These are phyloP conservation scores for Metarhizium album DNA, from an alignment of 2,329 filamentous ascomycete species.

Conservation along the genomic window DNA sequence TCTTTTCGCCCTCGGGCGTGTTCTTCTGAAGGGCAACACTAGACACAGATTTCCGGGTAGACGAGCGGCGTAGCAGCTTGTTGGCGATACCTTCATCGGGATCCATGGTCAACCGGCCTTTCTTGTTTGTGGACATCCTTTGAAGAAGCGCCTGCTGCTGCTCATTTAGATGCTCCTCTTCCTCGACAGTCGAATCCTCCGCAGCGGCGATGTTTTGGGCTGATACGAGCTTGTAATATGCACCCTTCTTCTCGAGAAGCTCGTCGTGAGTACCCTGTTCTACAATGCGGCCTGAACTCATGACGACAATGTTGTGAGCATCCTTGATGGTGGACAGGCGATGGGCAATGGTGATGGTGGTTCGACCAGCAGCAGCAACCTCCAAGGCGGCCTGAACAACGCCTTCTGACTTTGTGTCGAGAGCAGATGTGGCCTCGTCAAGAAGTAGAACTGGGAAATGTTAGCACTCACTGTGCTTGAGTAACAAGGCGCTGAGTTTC, in stretches of 20 bases:
- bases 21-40: slow-evolving; percentile 56
- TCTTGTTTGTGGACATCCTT: slow-evolving; percentile 31
- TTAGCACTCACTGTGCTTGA: not conserved
- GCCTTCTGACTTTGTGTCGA: slow-evolving; percentile 91
- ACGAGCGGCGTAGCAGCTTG: slow-evolving; percentile 46
- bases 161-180: slow-evolving; percentile 38
- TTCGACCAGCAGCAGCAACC: slow-evolving; percentile 72
- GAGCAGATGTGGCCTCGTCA: slow-evolving; percentile 86
- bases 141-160: slow-evolving; percentile 41
- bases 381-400: slow-evolving; percentile 91
- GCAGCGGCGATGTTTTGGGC: slow-evolving; percentile 70
- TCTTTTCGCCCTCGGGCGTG: slow-evolving; percentile 34
- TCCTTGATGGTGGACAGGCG: slow-evolving; percentile 88
- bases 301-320: slow-evolving; percentile 92
- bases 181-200: slow-evolving; percentile 40
- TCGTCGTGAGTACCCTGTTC: slow-evolving; percentile 86
- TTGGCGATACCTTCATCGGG: slow-evolving; percentile 51
- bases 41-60: slow-evolving; percentile 51
- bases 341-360: slow-evolving; percentile 94
- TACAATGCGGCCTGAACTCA: slow-evolving; percentile 73
- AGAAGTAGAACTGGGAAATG: slow-evolving; percentile 57
- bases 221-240: slow-evolving; percentile 78
- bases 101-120: slow-evolving; percentile 36
- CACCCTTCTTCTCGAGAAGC: slow-evolving; percentile 56
- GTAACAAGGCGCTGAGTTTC: not conserved